phyloP scores from a whole-genome alignment of 2,329 filamentous ascomycete species.

The Fusarium lyarnte region DNA sequence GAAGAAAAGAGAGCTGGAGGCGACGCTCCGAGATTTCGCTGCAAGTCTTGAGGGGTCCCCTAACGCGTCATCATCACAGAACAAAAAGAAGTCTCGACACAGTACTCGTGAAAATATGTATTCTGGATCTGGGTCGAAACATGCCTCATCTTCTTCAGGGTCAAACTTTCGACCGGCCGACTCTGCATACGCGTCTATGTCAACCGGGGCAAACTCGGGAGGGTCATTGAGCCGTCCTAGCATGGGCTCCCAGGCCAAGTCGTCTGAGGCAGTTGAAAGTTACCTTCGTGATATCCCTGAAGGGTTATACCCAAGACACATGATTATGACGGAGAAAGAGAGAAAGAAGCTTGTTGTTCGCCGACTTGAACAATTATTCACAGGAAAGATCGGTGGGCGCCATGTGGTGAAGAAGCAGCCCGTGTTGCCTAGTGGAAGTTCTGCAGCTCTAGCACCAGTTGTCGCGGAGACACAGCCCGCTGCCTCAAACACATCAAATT shows the following conservation, averaged over 20 bases:
- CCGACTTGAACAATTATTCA: constrained; percentile 82
- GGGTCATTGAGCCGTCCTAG: constrained; percentile 52
- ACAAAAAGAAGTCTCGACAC: constrained; percentile 55
- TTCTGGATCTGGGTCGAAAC: constrained; percentile 59
- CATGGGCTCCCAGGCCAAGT: constrained; percentile 50
- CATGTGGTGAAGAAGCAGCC: constrained; percentile 45
- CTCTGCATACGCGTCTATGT: constrained; percentile 77
- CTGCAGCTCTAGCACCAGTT: constrained; percentile 16
- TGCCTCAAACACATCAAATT: constrained; percentile 2
- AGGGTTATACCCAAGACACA: constrained; percentile 70
- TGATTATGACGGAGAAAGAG: constrained; percentile 74
- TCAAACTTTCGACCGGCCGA: constrained; percentile 65
- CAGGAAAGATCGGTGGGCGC: constrained; percentile 68
- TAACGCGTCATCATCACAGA: constrained; percentile 52
- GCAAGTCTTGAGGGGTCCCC: constrained; percentile 66
- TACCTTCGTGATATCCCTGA: constrained; percentile 79
- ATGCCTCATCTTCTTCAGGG: constrained; percentile 62
- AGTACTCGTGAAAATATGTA: constrained; percentile 51
- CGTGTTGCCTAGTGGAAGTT: constrained; percentile 21
- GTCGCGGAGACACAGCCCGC: constrained; percentile 44
- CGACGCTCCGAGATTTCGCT: constrained; percentile 76
- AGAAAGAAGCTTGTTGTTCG: constrained; percentile 82
- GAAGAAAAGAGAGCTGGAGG: constrained; percentile 81
- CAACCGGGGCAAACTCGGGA: constrained; percentile 58
- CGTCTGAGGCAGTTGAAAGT: constrained; percentile 68